phyloP scores from a whole-genome alignment of 306 rosid species.

The Prunus kanzakura region DNA sequence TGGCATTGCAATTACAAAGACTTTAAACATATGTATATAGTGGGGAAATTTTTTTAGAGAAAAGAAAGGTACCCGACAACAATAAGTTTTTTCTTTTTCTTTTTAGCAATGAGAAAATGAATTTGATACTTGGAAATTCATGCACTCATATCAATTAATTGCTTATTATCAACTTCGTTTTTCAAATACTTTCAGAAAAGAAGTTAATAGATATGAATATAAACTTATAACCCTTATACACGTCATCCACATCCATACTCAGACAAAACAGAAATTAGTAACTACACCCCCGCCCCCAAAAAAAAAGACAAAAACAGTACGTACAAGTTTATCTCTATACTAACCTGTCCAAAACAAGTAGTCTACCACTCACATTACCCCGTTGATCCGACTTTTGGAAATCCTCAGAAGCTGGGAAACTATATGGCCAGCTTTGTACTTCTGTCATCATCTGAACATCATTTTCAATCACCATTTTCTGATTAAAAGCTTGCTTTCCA shows the following conservation, averaged over 20 bases:
- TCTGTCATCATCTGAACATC: slow-evolving; percentile 51
- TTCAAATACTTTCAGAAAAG: not conserved
- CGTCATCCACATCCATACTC: not conserved
- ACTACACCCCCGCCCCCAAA: not conserved
- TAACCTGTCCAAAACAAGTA: slow-evolving; percentile 64
- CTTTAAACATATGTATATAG: not conserved
- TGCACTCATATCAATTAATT: not conserved
- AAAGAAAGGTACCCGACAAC: not conserved
- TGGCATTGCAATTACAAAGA: slow-evolving; percentile 12
- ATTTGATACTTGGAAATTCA: slow-evolving; percentile 2
- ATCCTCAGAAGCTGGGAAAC: slow-evolving; percentile 52
- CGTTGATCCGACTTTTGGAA: slow-evolving; percentile 38
- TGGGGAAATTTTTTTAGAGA: not conserved
- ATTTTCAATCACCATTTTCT: slow-evolving; percentile 27
- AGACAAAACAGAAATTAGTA: no score
- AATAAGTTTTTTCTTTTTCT: not conserved
- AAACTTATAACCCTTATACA: not conserved
- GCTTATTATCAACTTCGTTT: not conserved
- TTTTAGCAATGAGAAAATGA: not conserved
- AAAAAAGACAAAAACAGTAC: not conserved
- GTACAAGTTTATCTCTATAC: slow-evolving; percentile 9
- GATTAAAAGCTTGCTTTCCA: slow-evolving; percentile 17
- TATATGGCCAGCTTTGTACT: slow-evolving; percentile 50
- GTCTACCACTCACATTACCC: slow-evolving; percentile 41
- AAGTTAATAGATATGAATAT: not conserved